Evolutionary conservation across 83 land plant genomes (phyloP), one percentile per base, ranked within the genome.

Genomic region (Picea mariana): DNA sequence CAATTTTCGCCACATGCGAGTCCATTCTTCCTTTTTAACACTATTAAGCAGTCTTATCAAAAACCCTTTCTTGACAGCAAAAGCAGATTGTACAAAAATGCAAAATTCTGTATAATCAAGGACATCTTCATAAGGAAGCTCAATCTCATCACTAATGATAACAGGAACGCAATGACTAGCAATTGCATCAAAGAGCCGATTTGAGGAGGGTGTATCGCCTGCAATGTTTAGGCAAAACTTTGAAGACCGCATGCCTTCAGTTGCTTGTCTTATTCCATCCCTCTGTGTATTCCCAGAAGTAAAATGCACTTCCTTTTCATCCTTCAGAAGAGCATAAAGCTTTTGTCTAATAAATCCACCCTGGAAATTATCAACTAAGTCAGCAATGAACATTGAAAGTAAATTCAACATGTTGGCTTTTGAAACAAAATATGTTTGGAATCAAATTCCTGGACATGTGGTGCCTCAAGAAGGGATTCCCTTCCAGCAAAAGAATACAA

Each of bases 131-230:
- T 82, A 92, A 3, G 94, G 94, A 18, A 92, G 92, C 84, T 92
- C 94, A 72, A 92, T 92, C 6, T 88, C 87, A 73, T 90, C 92
- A 38, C 94, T 92, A 64, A 90, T 87, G 18, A 92, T 90, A 26
- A 92, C 92, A 38, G 94, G 94, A 27, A 92, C 87, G 47, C 94
- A 92, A 78, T 90, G 94, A 76, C 94, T 92, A 21, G 92, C 94
- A 59, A 92, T 90, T 67, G 94, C 90, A 76, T 92, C 94, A 66
- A 92, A 92, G n/a, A 92, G 87, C 27, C 92, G 86, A 82, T 92
- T 92, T 18, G 94, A 92, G 20, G 94, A 92, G 18, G 94, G 94
- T 13, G 94, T 92, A 83, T 92, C 94, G 9, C 94, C 94, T 1
- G 94, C 94, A 52, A 92, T 86, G 83, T 92, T 90, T 44, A 92